phyloP scores from a whole-genome alignment of 345 rosid genomes.

The Eucalyptus coolabah region DNA sequence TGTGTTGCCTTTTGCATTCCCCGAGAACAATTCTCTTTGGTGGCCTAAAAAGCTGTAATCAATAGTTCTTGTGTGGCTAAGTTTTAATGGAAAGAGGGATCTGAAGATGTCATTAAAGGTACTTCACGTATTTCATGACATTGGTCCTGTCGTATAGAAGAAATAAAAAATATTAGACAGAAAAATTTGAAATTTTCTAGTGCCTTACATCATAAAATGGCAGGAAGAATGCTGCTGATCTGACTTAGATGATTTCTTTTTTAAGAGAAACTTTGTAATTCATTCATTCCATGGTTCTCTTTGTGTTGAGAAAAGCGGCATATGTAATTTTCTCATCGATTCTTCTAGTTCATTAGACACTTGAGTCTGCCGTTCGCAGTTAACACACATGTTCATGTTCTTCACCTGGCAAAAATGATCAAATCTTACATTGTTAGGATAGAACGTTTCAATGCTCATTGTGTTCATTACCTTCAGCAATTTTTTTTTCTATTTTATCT shows the following conservation, averaged over 20 bases:
- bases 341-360: background rate
- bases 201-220: background rate
- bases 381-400: background rate
- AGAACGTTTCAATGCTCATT: background rate
- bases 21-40: background rate
- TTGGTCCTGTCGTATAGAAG: background rate
- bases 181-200: background rate
- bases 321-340: background rate
- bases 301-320: background rate
- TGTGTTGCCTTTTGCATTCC: background rate
- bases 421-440: background rate
- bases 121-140: background rate
- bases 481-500: background rate
- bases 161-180: background rate
- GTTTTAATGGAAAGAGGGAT: background rate
- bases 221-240: background rate
- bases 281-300: background rate
- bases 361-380: background rate
- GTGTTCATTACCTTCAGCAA: background rate
- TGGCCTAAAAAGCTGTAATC: background rate
- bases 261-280: background rate
- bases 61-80: background rate
- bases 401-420: background rate
- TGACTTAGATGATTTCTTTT: background rate
- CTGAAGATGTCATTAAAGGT: background rate